Percentiles rank a stretch among this genome's conserved stretches.
Evolutionary conservation across 2,329 filamentous ascomycete genomes (phyloP).

Genomic region (Aspergillus nomiae): DNA sequence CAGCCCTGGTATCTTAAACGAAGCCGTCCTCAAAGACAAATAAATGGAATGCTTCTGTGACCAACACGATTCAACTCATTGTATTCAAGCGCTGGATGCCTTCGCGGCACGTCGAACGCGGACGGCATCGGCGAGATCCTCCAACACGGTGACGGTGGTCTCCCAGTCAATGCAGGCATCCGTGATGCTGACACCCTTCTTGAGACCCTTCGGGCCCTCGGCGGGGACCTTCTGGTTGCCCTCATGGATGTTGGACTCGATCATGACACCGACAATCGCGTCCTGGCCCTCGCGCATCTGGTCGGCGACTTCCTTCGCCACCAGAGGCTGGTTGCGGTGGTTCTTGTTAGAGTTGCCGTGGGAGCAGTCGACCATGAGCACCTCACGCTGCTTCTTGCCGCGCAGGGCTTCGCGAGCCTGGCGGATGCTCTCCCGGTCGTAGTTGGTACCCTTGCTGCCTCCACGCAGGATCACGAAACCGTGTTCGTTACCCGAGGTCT

Average conservation of each 20-base stretch:
- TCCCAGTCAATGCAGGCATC: conserved; percentile 97
- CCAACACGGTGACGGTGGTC: conserved; percentile 74
- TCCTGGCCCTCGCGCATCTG: conserved; percentile 86
- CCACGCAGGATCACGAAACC: conserved; percentile 96
- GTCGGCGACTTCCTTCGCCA: conserved; percentile 77
- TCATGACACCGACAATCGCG: conserved; percentile 94
- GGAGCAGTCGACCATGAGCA: conserved; percentile 98
- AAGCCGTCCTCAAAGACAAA: conserved; percentile 14
- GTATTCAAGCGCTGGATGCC: conserved; percentile 31
- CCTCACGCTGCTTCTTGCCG: conserved; percentile 81
- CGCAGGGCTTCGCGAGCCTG: conserved; percentile 74
- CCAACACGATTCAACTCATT: conserved; percentile 13
- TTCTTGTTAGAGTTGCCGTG: conserved; percentile 98
- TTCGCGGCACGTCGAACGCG: conserved; percentile 66
- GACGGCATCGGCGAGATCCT: conserved; percentile 83
- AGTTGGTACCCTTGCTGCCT: conserved; percentile 91
- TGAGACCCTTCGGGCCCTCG: conserved; percentile 75
- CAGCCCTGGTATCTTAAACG: conserved; percentile 25
- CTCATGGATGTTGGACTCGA: conserved; percentile 96
- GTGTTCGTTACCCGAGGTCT: conserved; percentile 91
- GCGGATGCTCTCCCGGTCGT: conserved; percentile 80
- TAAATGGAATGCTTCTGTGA: conserved; percentile 6
- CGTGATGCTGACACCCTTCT: conserved; percentile 91
- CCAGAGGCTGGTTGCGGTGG: conserved; percentile 95
- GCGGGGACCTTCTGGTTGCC: conserved; percentile 83